These are phyloP conservation scores for Cercospora sp. DNA, from an alignment of 2,329 filamentous ascomycete species.

Conservation along the genomic window DNA sequence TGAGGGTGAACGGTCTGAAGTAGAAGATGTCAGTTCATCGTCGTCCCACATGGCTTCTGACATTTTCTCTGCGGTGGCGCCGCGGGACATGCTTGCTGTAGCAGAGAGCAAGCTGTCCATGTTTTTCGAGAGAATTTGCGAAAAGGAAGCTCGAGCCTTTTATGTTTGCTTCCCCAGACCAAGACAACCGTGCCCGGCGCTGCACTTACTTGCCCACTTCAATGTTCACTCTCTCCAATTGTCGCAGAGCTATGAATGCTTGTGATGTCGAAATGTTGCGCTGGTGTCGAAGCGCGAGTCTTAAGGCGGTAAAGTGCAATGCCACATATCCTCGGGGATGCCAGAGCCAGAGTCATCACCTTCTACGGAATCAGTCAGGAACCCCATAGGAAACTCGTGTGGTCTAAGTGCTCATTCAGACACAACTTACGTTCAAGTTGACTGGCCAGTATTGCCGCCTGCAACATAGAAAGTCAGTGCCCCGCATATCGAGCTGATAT, in stretches of 20 bases:
- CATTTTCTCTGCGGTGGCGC: background rate
- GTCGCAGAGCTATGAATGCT: background rate
- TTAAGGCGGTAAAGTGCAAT: conserved; percentile 18
- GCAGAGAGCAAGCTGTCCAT: background rate
- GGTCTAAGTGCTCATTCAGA: background rate
- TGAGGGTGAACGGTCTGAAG: background rate
- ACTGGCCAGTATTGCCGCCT: conserved; percentile 18
- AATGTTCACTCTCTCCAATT: background rate
- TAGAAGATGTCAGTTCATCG: background rate
- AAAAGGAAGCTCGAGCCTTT: background rate
- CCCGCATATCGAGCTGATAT: background rate
- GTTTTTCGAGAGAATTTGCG: background rate
- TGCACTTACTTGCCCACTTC: background rate
- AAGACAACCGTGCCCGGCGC: background rate
- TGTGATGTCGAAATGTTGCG: background rate
- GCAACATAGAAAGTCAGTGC: background rate
- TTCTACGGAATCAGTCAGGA: conserved; percentile 19
- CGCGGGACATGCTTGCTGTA: background rate
- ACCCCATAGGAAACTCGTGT: background rate
- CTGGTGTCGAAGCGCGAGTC: background rate
- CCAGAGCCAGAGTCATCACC: conserved; percentile 19
- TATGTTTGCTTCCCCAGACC: background rate
- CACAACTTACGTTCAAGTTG: conserved; percentile 20
- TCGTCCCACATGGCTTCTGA: background rate
- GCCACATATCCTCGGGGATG: conserved; percentile 22